These are phyloP conservation scores for Asterochloris sp. DNA, from an alignment of 139 green algal species.

Conservation along the genomic window DNA sequence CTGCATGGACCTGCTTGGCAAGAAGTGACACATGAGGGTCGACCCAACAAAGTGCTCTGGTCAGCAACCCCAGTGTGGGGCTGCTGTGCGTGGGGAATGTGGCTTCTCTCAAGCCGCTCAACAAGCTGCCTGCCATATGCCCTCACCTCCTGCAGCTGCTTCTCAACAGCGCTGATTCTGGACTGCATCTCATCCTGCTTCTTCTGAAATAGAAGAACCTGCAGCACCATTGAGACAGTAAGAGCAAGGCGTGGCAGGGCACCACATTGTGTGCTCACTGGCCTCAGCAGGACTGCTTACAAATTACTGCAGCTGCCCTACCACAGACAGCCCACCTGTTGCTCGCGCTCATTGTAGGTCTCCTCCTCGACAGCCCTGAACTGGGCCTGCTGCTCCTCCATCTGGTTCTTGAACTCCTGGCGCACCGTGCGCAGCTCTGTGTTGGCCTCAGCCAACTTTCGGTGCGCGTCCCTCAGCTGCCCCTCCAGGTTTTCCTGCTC, in stretches of 20 bases:
- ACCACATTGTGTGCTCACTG: no score
- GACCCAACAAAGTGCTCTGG: neutral
- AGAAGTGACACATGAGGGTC: neutral
- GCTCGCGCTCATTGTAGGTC: neutral
- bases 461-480: neutral
- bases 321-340: neutral
- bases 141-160: slow-evolving; percentile 5
- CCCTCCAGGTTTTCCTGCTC: neutral
- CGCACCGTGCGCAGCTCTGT: slow-evolving; percentile 21
- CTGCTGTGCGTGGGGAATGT: neutral
- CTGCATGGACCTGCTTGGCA: neutral
- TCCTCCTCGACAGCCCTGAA: slow-evolving; percentile 21
- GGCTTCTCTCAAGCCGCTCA: neutral
- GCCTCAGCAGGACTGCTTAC: neutral
- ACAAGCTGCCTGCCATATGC: neutral
- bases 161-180: neutral
- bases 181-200: slow-evolving; percentile 17
- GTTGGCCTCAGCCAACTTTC: slow-evolving; percentile 2
- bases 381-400: slow-evolving; percentile 7
- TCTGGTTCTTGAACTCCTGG: slow-evolving; percentile 11
- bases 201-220: slow-evolving; percentile 7
- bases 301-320: neutral
- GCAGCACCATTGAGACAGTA: neutral
- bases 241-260: neutral
- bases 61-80: neutral